Evolutionary conservation across 768 basidiomycete species (phyloP).

Genomic region (Amyloporia xantha): DNA sequence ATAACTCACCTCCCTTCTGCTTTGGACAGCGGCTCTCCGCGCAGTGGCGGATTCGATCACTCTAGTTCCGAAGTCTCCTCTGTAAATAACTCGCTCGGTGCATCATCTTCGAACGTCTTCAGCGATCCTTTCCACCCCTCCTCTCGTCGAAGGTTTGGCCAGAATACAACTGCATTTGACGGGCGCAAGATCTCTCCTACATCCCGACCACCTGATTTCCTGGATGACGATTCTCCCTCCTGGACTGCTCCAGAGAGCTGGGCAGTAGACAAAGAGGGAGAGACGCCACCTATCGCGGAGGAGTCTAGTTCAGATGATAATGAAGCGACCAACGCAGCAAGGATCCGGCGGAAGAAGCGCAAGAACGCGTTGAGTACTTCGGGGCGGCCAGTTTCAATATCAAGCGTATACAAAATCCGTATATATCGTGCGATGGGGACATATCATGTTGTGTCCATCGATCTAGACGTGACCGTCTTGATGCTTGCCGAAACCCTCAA

Average conservation of each 20-base stretch:
- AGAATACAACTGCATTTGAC: constrained; percentile 18
- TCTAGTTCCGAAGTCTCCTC: constrained; percentile 26
- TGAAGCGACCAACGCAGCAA: constrained; percentile 15
- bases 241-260: constrained; percentile 79
- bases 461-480: constrained; percentile 58
- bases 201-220: constrained; percentile 20
- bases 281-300: constrained; percentile 30
- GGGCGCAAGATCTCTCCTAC: constrained; percentile 48
- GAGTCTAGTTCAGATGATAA: constrained; percentile 40
- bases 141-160: constrained; percentile 18
- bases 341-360: constrained; percentile 15
- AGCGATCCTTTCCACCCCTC: constrained; percentile 31
- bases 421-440: constrained; percentile 71
- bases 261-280: constrained; percentile 51
- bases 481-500: constrained; percentile 59
- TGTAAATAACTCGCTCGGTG: constrained; percentile 31
- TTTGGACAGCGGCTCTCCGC: constrained; percentile 30
- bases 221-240: constrained; percentile 17
- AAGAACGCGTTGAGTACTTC: constrained; percentile 5
- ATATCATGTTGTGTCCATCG: constrained; percentile 64
- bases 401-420: constrained; percentile 49
- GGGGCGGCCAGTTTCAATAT: neutral
- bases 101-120: constrained; percentile 27
- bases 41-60: constrained; percentile 38
- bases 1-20: constrained; percentile 20